Evolutionary conservation across 345 rosid species (phyloP).

Genomic region (Populus pruinosa): DNA sequence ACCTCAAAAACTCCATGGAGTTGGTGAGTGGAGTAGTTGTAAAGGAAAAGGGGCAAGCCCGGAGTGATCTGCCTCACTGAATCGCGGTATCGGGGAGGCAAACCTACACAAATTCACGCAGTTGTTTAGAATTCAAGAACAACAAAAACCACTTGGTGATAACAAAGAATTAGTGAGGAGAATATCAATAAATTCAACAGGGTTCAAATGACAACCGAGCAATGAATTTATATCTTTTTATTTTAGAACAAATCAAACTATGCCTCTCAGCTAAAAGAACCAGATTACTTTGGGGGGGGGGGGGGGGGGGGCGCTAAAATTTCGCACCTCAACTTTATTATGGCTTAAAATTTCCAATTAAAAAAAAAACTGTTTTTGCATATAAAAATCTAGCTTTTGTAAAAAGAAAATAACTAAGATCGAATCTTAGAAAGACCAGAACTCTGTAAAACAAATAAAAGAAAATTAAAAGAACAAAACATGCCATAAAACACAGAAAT

Average conservation of each 20-base stretch:
- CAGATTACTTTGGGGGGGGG: neutral
- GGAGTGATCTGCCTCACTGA: conserved; percentile 98
- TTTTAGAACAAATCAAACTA: neutral
- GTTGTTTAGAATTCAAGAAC: neutral
- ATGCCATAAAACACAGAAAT: neutral
- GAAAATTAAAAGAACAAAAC: neutral
- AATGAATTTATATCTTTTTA: neutral
- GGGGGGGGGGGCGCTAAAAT: no score
- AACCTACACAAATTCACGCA: conserved; percentile 34
- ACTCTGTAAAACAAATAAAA: neutral
- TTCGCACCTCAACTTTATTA: neutral
- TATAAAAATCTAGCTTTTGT: neutral
- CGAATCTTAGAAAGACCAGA: neutral
- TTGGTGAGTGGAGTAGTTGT: conserved; percentile 98
- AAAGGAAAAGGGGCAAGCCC: conserved; percentile 92
- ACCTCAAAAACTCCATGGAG: conserved; percentile 97
- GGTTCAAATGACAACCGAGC: neutral
- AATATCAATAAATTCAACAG: neutral
- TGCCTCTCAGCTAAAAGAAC: neutral
- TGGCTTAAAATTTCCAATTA: neutral
- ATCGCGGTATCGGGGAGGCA: conserved; percentile 94
- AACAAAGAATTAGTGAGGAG: no score
- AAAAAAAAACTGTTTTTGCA: neutral
- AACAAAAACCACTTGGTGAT: neutral
- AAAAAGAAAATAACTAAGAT: neutral